Evolutionary conservation across 2,329 filamentous ascomycete genomes (phyloP).

Genomic region (Proliferodiscus dingleyae): DNA sequence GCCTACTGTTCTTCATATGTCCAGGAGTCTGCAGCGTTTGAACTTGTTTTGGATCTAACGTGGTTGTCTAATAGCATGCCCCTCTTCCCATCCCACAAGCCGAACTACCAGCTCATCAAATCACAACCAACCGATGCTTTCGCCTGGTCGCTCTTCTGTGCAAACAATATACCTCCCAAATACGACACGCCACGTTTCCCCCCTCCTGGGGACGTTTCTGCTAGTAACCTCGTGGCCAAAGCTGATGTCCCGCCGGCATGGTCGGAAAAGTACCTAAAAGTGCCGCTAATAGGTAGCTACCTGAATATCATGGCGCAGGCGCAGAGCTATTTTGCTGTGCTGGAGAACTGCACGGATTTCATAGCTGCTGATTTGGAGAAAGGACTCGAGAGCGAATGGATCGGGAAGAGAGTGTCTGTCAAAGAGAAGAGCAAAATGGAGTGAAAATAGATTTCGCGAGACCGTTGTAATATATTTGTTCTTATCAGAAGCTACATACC

Average conservation of each 20-base stretch:
- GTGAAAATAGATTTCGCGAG: too few relatives aligned
- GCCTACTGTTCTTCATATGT: background rate
- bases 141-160: constrained; percentile 26
- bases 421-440: constrained; percentile 13
- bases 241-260: constrained; percentile 10
- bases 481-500: too few relatives aligned
- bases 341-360: constrained; percentile 14
- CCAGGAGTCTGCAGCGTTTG: background rate
- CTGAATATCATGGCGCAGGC: constrained; percentile 12
- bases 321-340: constrained; percentile 9
- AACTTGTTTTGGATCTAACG: constrained; percentile 1
- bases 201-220: constrained; percentile 15
- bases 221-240: constrained; percentile 17
- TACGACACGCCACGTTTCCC: constrained; percentile 16
- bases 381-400: constrained; percentile 13
- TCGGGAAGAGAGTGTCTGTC: constrained; percentile 13
- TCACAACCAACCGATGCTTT: constrained; percentile 11
- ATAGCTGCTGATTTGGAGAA: constrained; percentile 17
- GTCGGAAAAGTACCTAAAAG: constrained; percentile 1
- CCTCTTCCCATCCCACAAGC: constrained; percentile 21
- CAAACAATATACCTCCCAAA: constrained; percentile 17
- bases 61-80: constrained; percentile 12
- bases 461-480: too few relatives aligned
- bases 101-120: constrained; percentile 22
- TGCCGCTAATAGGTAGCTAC: constrained; percentile 14